Evolutionary conservation across 2,329 filamentous ascomycete genomes (phyloP), one percentile per base, ranked within the genome.

Genomic region (Davidsoniella virescens): DNA sequence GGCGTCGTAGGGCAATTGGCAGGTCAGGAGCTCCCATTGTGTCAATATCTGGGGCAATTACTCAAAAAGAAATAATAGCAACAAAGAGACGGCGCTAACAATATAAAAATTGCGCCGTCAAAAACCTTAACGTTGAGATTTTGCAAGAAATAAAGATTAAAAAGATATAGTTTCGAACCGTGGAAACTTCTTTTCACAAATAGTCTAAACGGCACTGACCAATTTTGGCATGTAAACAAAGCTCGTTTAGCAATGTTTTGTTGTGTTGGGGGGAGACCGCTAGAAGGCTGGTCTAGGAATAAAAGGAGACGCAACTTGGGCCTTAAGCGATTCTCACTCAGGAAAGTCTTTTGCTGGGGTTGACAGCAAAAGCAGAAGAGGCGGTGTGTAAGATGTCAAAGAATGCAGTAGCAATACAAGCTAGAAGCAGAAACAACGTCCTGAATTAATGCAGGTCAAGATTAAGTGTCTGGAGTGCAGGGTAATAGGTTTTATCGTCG

Each of bases 321-420:
- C 44, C 29, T 47, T 47, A 23, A 47, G 44, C 44, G 44, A 41
- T 17, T 16, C 38, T 16, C 9, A 17, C 2, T 41, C n/a, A 29
- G 44, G 20, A 38, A 63, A 78, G 72, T 8, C 26, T 33, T 33
- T 33, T 33, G 26, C 26, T 8, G 26, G 26, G 1, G 77, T 76
- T 1, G 77, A 80, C 25, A 80, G 61, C 2, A 76, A 76, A 1
- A 36, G 29, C n/a, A 8, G 14, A 47, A 47, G 44, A 47, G 38
- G 44, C 44, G 44, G 44, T 47, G 44, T 47, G 44, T 23, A 47
- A 20, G 44, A 47, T 23, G 33, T 23, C 18, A 39, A 47, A 36
- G 44, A 47, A 47, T 29, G 16, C 8, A 39, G 17, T 17, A 37
- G 29, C 12, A 20, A 38, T 23, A 47, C 26, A 9, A 20, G 26